Conservation (phyloP, 768 basidiomycete genomes). For the Boletus coccyginus region DNA sequence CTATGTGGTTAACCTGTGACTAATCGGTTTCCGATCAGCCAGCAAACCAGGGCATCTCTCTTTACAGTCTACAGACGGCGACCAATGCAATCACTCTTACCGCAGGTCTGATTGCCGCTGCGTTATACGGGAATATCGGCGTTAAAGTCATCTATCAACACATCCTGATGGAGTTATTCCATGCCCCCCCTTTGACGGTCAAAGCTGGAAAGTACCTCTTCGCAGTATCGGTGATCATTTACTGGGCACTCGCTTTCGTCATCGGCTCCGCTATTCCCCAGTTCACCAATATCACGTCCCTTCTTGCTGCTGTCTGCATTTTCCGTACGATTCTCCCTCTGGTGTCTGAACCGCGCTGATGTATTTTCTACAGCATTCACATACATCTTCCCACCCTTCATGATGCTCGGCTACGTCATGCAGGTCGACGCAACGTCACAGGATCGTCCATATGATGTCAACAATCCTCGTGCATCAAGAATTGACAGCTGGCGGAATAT, state of each 20-base stretch:
- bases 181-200: constrained; percentile 49
- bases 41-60: constrained; percentile 33
- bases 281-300: constrained; percentile 50
- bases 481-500: constrained; percentile 29
- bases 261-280: constrained; percentile 61
- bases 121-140: constrained; percentile 63
- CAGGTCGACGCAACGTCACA: constrained; percentile 25
- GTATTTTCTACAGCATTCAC: constrained; percentile 30
- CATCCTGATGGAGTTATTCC: constrained; percentile 47
- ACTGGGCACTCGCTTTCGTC: constrained; percentile 43
- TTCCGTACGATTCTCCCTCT: constrained; percentile 37
- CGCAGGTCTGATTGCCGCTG: constrained; percentile 58
- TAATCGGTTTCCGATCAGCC: constrained; percentile 11
- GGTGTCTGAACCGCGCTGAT: constrained; percentile 39
- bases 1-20: background rate
- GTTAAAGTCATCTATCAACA: constrained; percentile 58
- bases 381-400: constrained; percentile 41
- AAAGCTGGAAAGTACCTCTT: constrained; percentile 30
- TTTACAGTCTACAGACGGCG: constrained; percentile 33
- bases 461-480: constrained; percentile 24
- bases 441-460: constrained; percentile 26
- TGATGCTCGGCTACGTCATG: constrained; percentile 33
- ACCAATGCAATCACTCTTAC: constrained; percentile 46
- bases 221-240: constrained; percentile 21
- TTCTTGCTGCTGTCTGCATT: constrained; percentile 58